Percentiles rank a stretch among this genome's conserved stretches.
These are phyloP conservation scores for Echites panduratus DNA, from an alignment of 257 asterid genomes.

Conservation along the genomic window DNA sequence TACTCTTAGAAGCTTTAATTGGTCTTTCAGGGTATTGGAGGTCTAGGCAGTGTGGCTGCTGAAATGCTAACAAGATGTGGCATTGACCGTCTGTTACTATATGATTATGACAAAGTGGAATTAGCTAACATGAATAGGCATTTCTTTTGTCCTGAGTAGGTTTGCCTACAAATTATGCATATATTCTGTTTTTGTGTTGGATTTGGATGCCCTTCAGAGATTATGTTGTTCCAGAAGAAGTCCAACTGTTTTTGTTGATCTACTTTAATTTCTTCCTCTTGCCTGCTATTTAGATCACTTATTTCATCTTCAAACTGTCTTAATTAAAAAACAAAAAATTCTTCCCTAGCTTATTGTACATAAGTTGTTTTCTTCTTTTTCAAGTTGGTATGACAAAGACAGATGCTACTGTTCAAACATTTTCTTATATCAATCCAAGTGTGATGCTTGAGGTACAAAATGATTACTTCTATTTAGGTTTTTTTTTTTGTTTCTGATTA, in stretches of 20 bases:
- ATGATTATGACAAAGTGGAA: too few relatives aligned
- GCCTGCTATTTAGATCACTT: neutral
- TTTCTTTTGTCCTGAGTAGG: slow-evolving; percentile 98
- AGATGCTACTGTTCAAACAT: slow-evolving; percentile 97
- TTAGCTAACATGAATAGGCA: too few relatives aligned
- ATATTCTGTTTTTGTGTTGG: neutral
- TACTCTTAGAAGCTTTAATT: too few relatives aligned
- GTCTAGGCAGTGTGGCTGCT: slow-evolving; percentile 99
- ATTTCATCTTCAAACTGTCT: neutral
- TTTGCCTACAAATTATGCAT: slow-evolving; percentile 23
- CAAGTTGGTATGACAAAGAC: too few relatives aligned
- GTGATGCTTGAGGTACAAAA: slow-evolving; percentile 83
- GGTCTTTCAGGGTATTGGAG: slow-evolving; percentile 99
- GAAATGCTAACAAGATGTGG: slow-evolving; percentile 99
- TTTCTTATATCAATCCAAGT: slow-evolving; percentile 91
- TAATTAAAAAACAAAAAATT: neutral
- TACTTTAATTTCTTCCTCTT: neutral
- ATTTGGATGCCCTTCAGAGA: neutral
- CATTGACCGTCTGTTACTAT: too few relatives aligned
- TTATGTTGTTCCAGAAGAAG: neutral
- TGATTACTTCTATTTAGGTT: neutral
- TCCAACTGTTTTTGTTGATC: neutral
- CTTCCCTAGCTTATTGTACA: too few relatives aligned
- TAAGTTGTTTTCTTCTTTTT: too few relatives aligned
- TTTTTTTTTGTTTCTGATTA: neutral